Percentiles rank a stretch among this genome's conserved stretches.
These are phyloP conservation scores for Spathaspora girioi DNA, from an alignment of 805 yeast species.

Conservation along the genomic window DNA sequence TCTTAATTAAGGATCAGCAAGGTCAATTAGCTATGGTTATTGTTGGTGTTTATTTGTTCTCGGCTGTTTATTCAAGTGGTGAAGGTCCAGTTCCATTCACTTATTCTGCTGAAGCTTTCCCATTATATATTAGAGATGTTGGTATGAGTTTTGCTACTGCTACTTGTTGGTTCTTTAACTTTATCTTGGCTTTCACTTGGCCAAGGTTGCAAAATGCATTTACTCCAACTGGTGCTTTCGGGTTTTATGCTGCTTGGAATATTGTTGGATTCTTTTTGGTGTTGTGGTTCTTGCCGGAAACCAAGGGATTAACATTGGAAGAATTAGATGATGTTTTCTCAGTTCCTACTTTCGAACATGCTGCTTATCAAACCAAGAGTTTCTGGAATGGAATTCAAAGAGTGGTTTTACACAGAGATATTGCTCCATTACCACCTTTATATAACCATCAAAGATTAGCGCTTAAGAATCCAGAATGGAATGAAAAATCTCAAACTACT, in stretches of 20 bases:
- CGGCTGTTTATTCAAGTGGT: constrained; percentile 75
- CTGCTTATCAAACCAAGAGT: constrained; percentile 34
- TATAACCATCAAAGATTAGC: constrained; percentile 57
- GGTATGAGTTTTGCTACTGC: constrained; percentile 81
- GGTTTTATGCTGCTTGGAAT: constrained; percentile 88
- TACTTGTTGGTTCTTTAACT: constrained; percentile 71
- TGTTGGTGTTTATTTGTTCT: constrained; percentile 69
- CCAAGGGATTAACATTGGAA: constrained; percentile 64
- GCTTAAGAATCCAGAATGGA: constrained; percentile 59
- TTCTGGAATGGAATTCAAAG: constrained; percentile 43
- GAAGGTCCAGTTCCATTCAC: constrained; percentile 91
- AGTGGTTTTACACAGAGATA: constrained; percentile 41
- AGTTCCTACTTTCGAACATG: constrained; percentile 55
- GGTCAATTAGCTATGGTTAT: constrained; percentile 62
- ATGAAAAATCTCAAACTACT: constrained; percentile 51
- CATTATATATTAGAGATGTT: constrained; percentile 72
- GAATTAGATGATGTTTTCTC: constrained; percentile 72
- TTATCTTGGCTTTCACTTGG: constrained; percentile 72
- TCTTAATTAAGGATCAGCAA: constrained; percentile 53
- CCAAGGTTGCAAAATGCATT: constrained; percentile 65
- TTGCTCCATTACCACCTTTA: constrained; percentile 51
- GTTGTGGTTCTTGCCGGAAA: constrained; percentile 69
- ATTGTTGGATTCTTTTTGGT: constrained; percentile 65
- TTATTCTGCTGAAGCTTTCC: constrained; percentile 79
- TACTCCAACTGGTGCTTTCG: constrained; percentile 81